A percentile compares a stretch with the other conserved stretches of the same genome.
These are phyloP conservation scores for Solanum clarkiae DNA, from an alignment of 257 asterid genomes.

Conservation along the genomic window DNA sequence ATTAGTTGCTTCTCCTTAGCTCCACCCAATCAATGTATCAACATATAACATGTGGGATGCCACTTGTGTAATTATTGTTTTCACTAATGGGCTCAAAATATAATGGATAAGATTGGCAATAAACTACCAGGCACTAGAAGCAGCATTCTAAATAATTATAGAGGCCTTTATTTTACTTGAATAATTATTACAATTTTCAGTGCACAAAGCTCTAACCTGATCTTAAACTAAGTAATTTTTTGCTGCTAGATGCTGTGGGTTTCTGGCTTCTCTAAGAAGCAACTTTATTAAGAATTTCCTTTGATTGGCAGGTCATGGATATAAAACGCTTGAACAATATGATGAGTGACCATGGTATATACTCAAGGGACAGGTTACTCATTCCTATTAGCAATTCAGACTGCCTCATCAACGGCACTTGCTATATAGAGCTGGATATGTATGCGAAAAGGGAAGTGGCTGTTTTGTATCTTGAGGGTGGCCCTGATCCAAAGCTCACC, in stretches of 20 bases:
- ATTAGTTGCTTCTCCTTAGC: not conserved
- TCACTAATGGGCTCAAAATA: not conserved
- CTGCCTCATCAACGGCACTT: slow-evolving; percentile 43
- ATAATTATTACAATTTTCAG: not conserved
- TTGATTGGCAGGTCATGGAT: slow-evolving; percentile 53
- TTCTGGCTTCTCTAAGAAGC: not conserved
- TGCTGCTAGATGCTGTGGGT: not conserved
- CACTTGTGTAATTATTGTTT: not conserved
- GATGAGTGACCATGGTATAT: slow-evolving; percentile 97
- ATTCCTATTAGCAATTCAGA: slow-evolving; percentile 73
- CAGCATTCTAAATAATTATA: not conserved
- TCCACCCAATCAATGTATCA: not conserved
- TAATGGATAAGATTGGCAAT: not conserved
- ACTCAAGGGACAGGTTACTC: slow-evolving; percentile 87
- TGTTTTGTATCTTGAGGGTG: slow-evolving; percentile 79
- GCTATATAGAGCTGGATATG: slow-evolving; percentile 79
- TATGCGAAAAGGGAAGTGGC: slow-evolving; percentile 95
- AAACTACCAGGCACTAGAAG: not conserved
- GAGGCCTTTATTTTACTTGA: not conserved
- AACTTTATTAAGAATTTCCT: not conserved
- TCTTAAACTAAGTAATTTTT: not conserved
- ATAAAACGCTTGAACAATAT: slow-evolving; percentile 86
- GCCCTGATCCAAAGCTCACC: slow-evolving; percentile 35
- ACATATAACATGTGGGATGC: not conserved
- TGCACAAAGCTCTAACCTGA: not conserved